Conservation (phyloP, 2,329 filamentous ascomycete species). For the Lecanicillium sp. region DNA sequence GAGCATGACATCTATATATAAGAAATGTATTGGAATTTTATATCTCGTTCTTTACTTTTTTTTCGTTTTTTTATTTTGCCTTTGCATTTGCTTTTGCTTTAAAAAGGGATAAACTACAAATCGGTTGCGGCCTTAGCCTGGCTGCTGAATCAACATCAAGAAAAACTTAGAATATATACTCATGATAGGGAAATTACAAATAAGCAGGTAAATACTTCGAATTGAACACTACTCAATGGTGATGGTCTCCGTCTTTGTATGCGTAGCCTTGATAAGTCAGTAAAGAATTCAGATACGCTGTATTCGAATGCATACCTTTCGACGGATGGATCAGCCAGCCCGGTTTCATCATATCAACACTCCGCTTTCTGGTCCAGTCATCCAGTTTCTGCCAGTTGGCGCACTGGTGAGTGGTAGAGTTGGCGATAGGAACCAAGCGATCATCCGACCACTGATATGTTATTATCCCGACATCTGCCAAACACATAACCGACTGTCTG, state of each 20-base stretch:
- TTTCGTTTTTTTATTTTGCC: too few species aligned
- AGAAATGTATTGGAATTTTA: not conserved
- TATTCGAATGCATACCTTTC: not conserved
- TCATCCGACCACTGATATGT: conserved; percentile 13
- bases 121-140: too few species aligned
- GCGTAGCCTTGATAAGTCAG: not conserved
- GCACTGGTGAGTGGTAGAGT: conserved; percentile 14
- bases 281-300: not conserved
- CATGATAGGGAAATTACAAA: not conserved
- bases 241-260: conserved; percentile 6
- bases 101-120: too few species aligned
- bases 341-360: conserved; percentile 13
- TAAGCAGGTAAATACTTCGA: not conserved
- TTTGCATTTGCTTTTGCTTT: too few species aligned
- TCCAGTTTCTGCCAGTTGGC: conserved; percentile 15
- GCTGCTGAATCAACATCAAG: too few species aligned
- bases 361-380: conserved; percentile 11
- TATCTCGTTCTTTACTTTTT: not conserved
- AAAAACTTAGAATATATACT: too few species aligned
- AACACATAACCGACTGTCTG: conserved; percentile 11
- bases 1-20: not conserved
- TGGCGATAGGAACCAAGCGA: conserved; percentile 11
- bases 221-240: too few species aligned
- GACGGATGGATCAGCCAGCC: conserved; percentile 4
- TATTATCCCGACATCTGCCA: conserved; percentile 10